Evolutionary conservation across 441 rosid genomes (phyloP).

Genomic region (Erodium moschatum): DNA sequence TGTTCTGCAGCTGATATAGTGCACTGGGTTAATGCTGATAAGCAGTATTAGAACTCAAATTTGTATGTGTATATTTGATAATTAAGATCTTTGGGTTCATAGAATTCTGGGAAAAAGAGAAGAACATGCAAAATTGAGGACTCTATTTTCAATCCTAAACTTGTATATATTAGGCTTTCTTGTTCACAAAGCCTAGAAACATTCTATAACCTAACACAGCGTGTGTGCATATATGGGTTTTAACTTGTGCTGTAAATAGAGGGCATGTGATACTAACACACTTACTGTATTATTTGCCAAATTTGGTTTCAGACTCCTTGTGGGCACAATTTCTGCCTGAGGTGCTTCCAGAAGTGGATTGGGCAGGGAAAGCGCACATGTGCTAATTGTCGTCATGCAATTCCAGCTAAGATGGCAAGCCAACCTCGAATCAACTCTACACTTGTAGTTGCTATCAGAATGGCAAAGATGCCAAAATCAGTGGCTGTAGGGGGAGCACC

Average conservation of each 20-base stretch:
- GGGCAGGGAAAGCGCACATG: slow-evolving; percentile 51
- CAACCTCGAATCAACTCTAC: slow-evolving; percentile 64
- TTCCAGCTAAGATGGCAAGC: slow-evolving; percentile 42
- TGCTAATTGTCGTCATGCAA: slow-evolving; percentile 44
- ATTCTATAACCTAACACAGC: no score
- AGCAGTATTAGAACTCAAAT: not conserved
- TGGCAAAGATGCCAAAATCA: slow-evolving; percentile 45
- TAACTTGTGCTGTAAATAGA: not conserved
- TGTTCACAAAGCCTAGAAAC: no score
- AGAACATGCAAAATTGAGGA: not conserved
- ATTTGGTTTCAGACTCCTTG: slow-evolving; percentile 5
- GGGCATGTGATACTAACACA: not conserved
- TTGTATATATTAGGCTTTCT: no score
- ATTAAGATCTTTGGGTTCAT: not conserved
- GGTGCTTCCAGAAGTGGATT: slow-evolving; percentile 38
- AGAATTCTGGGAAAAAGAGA: not conserved
- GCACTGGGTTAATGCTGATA: not conserved
- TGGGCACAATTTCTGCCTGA: slow-evolving; percentile 8
- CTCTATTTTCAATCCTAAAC: no score
- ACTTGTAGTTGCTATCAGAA: slow-evolving; percentile 55
- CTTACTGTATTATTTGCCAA: not conserved
- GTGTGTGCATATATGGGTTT: no score
- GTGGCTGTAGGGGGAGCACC: slow-evolving; percentile 18
- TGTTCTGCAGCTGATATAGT: not conserved
- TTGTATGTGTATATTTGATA: not conserved